Percentiles rank a stretch among this genome's conserved stretches.
Conservation (phyloP, 1,284 basidiomycete genomes). For the Mycosarcoma mackinlayi region DNA sequence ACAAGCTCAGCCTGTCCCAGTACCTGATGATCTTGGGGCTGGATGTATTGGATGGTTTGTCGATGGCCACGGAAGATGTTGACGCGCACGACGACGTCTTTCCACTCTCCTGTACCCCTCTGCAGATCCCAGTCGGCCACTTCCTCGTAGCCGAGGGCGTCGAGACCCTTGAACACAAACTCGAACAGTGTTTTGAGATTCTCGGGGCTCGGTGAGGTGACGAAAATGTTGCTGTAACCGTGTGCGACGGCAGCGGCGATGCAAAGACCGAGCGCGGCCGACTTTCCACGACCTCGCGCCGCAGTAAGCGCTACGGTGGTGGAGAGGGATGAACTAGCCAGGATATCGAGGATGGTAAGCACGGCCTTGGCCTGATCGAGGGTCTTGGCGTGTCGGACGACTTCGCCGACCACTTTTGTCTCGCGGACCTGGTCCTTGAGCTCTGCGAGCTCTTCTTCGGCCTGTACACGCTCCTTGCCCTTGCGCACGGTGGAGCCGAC, state of each 20-base stretch:
- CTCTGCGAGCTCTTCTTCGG: constrained; percentile 77
- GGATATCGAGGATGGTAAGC: constrained; percentile 64
- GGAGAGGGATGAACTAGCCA: constrained; percentile 74
- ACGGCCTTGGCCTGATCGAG: constrained; percentile 77
- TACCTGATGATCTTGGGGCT: constrained; percentile 96
- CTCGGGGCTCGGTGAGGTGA: constrained; percentile 96
- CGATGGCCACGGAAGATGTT: constrained; percentile 81
- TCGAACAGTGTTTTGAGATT: constrained; percentile 98
- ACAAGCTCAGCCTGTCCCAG: constrained; percentile 97
- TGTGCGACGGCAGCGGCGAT: constrained; percentile 92
- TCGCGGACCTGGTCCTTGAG: constrained; percentile 84
- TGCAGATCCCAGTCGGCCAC: constrained; percentile 97
- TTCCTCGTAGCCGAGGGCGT: constrained; percentile 94
- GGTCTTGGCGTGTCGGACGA: constrained; percentile 91
- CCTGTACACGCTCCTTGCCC: constrained; percentile 72
- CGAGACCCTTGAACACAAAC: constrained; percentile 96
- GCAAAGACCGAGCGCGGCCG: constrained; percentile 91
- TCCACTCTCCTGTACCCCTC: constrained; percentile 95
- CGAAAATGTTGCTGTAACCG: constrained; percentile 97
- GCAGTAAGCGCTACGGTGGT: constrained; percentile 96
- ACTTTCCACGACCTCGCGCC: constrained; percentile 94
- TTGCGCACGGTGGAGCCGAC: constrained; percentile 70
- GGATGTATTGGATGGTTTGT: constrained; percentile 77
- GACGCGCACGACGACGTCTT: constrained; percentile 93
- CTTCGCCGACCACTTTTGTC: constrained; percentile 87